These are phyloP conservation scores for Metschnikowia colocasiae DNA, from an alignment of 805 yeast species.

Conservation along the genomic window DNA sequence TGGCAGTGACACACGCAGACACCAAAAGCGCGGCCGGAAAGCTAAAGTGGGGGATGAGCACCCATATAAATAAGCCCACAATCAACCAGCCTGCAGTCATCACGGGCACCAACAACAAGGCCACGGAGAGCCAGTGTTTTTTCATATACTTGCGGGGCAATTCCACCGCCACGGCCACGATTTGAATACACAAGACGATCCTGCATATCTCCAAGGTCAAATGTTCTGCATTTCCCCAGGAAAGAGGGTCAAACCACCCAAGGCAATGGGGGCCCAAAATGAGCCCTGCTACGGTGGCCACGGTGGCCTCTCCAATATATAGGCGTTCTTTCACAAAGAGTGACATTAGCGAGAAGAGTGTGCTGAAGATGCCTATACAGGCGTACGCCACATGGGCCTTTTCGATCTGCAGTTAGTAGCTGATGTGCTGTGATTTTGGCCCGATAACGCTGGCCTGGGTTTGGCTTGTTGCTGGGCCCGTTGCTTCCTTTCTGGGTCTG, in stretches of 20 bases:
- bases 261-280: constrained; percentile 87
- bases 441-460: too few relatives aligned
- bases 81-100: constrained; percentile 90
- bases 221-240: constrained; percentile 83
- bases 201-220: constrained; percentile 82
- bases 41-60: constrained; percentile 64
- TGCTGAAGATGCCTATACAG: constrained; percentile 75
- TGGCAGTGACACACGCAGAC: constrained; percentile 88
- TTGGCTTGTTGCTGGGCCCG: too few relatives aligned
- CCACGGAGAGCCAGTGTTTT: constrained; percentile 75
- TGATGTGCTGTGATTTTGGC: background rate
- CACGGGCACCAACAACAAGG: constrained; percentile 72
- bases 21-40: constrained; percentile 71
- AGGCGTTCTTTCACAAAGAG: constrained; percentile 77
- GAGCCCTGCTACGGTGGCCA: constrained; percentile 79
- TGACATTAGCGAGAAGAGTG: constrained; percentile 77
- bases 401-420: constrained; percentile 33
- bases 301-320: constrained; percentile 88
- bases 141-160: constrained; percentile 86
- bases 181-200: constrained; percentile 79
- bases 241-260: constrained; percentile 75
- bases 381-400: constrained; percentile 86
- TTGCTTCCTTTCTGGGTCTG: too few relatives aligned
- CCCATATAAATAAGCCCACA: constrained; percentile 76
- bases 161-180: constrained; percentile 93